Evolutionary conservation across 2,329 filamentous ascomycete species (phyloP).

Genomic region (Alternaria dauci): DNA sequence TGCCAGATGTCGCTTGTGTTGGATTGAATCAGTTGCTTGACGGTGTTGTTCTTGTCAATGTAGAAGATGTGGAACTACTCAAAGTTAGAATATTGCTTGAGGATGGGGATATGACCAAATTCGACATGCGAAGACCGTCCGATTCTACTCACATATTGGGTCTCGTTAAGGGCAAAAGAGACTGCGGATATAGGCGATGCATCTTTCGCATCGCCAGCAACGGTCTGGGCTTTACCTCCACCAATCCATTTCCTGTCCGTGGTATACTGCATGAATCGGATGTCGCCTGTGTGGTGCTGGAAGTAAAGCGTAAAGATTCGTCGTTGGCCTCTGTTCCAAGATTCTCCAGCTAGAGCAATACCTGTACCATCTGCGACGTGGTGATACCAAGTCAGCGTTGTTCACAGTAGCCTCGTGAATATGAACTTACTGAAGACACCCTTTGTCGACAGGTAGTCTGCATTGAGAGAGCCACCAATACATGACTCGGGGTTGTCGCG

Average conservation of each 20-base stretch:
- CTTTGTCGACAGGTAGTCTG: slow-evolving; percentile 50
- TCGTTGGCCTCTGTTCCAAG: slow-evolving; percentile 49
- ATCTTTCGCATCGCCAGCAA: slow-evolving; percentile 56
- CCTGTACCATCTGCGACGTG: slow-evolving; percentile 51
- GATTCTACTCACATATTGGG: slow-evolving; percentile 45
- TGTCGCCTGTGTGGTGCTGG: slow-evolving; percentile 55
- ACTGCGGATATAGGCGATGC: slow-evolving; percentile 56
- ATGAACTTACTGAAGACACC: slow-evolving; percentile 52
- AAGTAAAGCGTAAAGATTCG: slow-evolving; percentile 56
- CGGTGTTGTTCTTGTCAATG: slow-evolving; percentile 50
- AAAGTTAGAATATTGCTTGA: background rate
- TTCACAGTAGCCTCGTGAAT: background rate
- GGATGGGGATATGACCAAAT: background rate
- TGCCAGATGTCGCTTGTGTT: slow-evolving; percentile 53
- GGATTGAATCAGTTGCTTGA: slow-evolving; percentile 52
- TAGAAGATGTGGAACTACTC: slow-evolving; percentile 54
- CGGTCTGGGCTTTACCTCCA: slow-evolving; percentile 49
- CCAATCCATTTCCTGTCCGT: slow-evolving; percentile 51
- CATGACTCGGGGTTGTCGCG: slow-evolving; percentile 38
- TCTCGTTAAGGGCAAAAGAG: slow-evolving; percentile 49
- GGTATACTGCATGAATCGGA: slow-evolving; percentile 53
- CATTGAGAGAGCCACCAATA: slow-evolving; percentile 53
- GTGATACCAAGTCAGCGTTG: background rate
- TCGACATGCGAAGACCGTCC: background rate
- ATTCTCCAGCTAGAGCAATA: slow-evolving; percentile 56